Evolutionary conservation across 2,329 filamentous ascomycete species (phyloP).

Genomic region (Aspergillus pseudoglaucus): DNA sequence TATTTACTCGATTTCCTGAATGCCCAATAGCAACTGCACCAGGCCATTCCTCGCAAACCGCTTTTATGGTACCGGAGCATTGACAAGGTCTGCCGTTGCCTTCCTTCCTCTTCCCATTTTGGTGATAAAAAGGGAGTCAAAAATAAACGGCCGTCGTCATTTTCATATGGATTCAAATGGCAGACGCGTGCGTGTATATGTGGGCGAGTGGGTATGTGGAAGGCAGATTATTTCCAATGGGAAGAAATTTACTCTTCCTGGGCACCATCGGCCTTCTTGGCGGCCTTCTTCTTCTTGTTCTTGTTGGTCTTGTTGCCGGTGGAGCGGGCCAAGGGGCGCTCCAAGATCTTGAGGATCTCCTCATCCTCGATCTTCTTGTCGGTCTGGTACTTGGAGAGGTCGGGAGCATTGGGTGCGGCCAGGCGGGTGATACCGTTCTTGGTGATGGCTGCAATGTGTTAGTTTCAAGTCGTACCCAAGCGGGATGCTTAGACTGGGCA

Average conservation of each 20-base stretch:
- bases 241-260: constrained; percentile 20
- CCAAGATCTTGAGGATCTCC: constrained; percentile 89
- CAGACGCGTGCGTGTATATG: constrained; percentile 8
- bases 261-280: constrained; percentile 38
- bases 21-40: background rate
- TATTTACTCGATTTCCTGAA: background rate
- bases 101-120: background rate
- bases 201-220: background rate
- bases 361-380: constrained; percentile 98
- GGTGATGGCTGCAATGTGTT: constrained; percentile 65
- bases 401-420: constrained; percentile 66
- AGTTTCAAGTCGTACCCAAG: constrained; percentile 8
- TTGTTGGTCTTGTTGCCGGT: constrained; percentile 70
- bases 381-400: constrained; percentile 77
- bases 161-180: constrained; percentile 9
- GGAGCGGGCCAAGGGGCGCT: constrained; percentile 67
- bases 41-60: background rate
- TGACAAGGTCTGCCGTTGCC: background rate
- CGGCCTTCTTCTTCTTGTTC: constrained; percentile 77
- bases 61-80: background rate
- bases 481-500: background rate
- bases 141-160: constrained; percentile 5
- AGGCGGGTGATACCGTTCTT: constrained; percentile 94
- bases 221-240: background rate
- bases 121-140: constrained; percentile 4